Percentiles rank a stretch among this genome's conserved stretches.
These are phyloP conservation scores for Ceratocystis ficicola DNA, from an alignment of 2,329 filamentous ascomycete species.

Conservation along the genomic window DNA sequence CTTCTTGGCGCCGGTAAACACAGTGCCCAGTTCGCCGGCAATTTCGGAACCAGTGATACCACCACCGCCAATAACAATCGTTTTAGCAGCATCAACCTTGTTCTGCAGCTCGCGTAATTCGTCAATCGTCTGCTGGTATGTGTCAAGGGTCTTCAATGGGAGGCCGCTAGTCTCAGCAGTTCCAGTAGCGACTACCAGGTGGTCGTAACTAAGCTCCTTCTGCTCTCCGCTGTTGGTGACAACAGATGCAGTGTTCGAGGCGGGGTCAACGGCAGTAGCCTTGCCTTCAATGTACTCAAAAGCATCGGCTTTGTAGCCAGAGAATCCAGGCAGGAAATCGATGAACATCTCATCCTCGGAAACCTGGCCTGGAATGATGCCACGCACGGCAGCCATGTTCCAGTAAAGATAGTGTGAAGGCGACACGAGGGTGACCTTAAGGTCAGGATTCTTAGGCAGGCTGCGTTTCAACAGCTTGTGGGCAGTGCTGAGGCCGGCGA, in stretches of 20 bases:
- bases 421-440: slow-evolving; percentile 37
- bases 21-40: slow-evolving; percentile 30
- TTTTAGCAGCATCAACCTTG: slow-evolving; percentile 30
- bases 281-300: slow-evolving; percentile 43
- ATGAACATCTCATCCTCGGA: slow-evolving; percentile 32
- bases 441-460: slow-evolving; percentile 31
- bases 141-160: slow-evolving; percentile 40
- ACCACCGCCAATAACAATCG: slow-evolving; percentile 32
- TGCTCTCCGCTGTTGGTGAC: slow-evolving; percentile 28
- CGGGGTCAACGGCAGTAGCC: slow-evolving; percentile 35
- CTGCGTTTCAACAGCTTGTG: slow-evolving; percentile 40
- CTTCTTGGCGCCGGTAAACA: slow-evolving; percentile 27
- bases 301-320: slow-evolving; percentile 34
- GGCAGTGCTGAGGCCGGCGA: slow-evolving; percentile 36
- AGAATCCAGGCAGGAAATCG: slow-evolving; percentile 35
- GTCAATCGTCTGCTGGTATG: slow-evolving; percentile 34
- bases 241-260: slow-evolving; percentile 34
- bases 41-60: slow-evolving; percentile 33
- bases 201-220: slow-evolving; percentile 36
- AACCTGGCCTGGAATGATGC: slow-evolving; percentile 36
- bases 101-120: slow-evolving; percentile 31
- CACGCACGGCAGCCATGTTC: slow-evolving; percentile 38
- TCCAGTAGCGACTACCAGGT: slow-evolving; percentile 40
- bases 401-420: slow-evolving; percentile 41
- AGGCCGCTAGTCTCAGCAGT: slow-evolving; percentile 24